Conservation (phyloP, 768 basidiomycete species). For the Mycena galopus region DNA sequence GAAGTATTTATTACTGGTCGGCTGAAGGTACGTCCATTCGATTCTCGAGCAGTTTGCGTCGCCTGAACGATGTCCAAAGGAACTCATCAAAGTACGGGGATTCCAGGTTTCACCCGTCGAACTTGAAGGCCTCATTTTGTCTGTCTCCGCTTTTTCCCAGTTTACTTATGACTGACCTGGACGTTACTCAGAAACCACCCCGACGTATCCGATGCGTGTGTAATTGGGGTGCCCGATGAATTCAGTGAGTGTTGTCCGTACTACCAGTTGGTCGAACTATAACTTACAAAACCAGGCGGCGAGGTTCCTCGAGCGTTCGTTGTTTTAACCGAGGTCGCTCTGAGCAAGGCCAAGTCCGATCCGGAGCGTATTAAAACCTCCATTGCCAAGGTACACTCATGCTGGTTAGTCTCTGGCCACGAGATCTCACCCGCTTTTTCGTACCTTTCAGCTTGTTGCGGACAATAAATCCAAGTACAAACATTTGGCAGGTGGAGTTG, state of each 20-base stretch:
- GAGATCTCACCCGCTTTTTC: neutral
- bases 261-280: neutral
- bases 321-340: slow-evolving; percentile 59
- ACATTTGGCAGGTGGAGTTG: slow-evolving; percentile 69
- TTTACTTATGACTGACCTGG: slow-evolving; percentile 47
- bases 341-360: slow-evolving; percentile 47
- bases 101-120: slow-evolving; percentile 79
- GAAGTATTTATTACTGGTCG: neutral
- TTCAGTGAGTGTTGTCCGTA: slow-evolving; percentile 55
- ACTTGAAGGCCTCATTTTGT: slow-evolving; percentile 58
- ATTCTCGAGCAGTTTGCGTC: too few species aligned
- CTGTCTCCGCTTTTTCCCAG: neutral
- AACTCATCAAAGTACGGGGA: slow-evolving; percentile 61
- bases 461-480: slow-evolving; percentile 71
- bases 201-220: slow-evolving; percentile 72
- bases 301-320: slow-evolving; percentile 81
- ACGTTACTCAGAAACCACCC: slow-evolving; percentile 62
- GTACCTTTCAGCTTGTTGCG: slow-evolving; percentile 64
- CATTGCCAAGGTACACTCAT: slow-evolving; percentile 43
- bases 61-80: too few species aligned
- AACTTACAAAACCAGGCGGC: slow-evolving; percentile 56
- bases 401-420: neutral
- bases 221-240: slow-evolving; percentile 76
- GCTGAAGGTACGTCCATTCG: neutral
- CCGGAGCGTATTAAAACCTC: slow-evolving; percentile 56